Conservation (phyloP, 768 basidiomycete genomes). For the Russula brevipes region DNA sequence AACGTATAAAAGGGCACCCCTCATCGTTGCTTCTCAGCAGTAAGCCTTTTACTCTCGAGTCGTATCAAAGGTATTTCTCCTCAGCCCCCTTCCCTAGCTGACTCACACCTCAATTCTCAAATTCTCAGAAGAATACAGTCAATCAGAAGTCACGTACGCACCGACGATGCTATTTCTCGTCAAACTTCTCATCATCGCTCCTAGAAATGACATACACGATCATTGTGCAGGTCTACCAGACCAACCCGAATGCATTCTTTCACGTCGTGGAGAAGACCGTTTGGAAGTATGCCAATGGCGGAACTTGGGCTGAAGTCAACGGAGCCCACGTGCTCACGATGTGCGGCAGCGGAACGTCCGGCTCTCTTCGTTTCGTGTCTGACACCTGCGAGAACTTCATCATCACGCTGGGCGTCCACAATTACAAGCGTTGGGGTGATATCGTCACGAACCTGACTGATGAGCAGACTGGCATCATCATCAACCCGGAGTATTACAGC, state of each 20-base stretch:
- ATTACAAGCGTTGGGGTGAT: constrained; percentile 39
- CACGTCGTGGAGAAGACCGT: constrained; percentile 33
- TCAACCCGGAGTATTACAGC: constrained; percentile 11
- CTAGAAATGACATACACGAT: background rate
- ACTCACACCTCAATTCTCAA: background rate
- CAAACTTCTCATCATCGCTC: background rate
- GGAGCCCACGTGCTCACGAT: constrained; percentile 32
- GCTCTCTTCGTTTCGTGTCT: constrained; percentile 33
- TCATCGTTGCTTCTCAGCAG: background rate
- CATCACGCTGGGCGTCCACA: constrained; percentile 37
- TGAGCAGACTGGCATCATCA: constrained; percentile 1
- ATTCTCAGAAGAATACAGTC: background rate
- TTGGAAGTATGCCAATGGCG: constrained; percentile 35
- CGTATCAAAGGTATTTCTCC: constrained; percentile 4
- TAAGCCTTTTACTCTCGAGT: background rate
- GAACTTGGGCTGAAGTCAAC: constrained; percentile 31
- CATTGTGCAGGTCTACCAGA: background rate
- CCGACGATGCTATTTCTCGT: background rate
- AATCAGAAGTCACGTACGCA: background rate
- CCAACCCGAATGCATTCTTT: constrained; percentile 27
- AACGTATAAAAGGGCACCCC: background rate
- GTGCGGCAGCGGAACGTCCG: constrained; percentile 39
- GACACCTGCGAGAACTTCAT: constrained; percentile 33
- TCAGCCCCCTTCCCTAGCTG: background rate
- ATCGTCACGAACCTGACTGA: constrained; percentile 32